Base-by-base conservation (phyloP, 2,329 filamentous ascomycete species). In the Xylaria sp. region DNA sequence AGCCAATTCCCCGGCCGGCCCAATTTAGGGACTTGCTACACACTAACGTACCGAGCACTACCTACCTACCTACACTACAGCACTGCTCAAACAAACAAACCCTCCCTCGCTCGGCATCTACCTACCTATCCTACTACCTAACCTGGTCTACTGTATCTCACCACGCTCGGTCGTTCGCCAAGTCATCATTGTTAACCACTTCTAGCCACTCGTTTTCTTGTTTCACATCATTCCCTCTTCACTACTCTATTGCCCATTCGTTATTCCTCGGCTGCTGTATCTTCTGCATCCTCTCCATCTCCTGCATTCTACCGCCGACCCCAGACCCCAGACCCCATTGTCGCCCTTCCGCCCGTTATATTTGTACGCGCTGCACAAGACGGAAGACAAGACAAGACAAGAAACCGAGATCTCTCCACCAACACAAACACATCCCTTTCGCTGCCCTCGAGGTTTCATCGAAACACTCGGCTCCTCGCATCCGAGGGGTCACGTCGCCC, bases 391-490 rank as follows among this genome's bases (percentile, higher is more conserved):
- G 12, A 46, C 41, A 46, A 15, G 41, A 46, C 41, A 15, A n/a
- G n/a, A n/a, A n/a, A 20, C 46, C 46, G 8, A 48, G 46, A 48
- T 48, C 46, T n/a, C 46, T 13, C 39, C 39, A 41, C 10, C 3
- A 15, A 13, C 39, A 44, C 63, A 51, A 39, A 34, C 48, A 34
- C 50, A 20, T 37, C 20, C 61, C 41, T 23, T 63, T 66, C 52
- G 18, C 37, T 52, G 52, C 51, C 58, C 25, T 62, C 25, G 2
- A 25, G 37, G 39, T 54, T 65, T 25, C 46, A 66, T 69, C 51
- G 44, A 66, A 48, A 31, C 58, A 48, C 6, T 50, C 39, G 74
- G 72, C 75, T 77, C 75, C 76, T 75, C 75, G 62, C 59, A 52
- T 65, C 62, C 20, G 74, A 73, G 75, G 76, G 72, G 74, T 76